Evolutionary conservation across 1,139 yeast species (phyloP), one percentile per base, ranked within the genome.

Genomic region (Meyerozyma carpophila): DNA sequence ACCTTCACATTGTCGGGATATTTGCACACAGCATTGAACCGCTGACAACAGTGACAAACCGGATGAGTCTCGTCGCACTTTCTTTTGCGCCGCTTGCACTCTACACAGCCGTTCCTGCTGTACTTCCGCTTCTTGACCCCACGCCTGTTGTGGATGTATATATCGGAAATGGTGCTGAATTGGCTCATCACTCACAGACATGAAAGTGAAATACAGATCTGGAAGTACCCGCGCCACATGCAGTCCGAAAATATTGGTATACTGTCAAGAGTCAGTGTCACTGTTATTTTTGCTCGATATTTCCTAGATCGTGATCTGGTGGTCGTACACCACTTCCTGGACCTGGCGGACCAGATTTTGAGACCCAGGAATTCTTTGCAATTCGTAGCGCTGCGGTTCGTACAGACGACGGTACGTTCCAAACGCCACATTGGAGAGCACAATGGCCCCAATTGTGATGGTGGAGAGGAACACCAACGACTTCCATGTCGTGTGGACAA

Each of bases 401-500:
- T 31, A 31, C 34, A 31, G 34, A 4, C 34, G 16, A 20, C 62
- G 42, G 41, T 62, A 73, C 34, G 62, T 62, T 37, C 66, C 67
- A 54, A 77, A 73, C 1, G 72, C 70, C 41, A 72, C 61, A 50
- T 75, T 75, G 14, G 71, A 65, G 13, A 63, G 54, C 6, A 68
- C 55, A 36, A 74, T 56, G 2, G 75, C 63, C 1, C 80, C 80
- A 10, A 76, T 64, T 16, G 74, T 61, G 37, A 74, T 55, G 5
- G 68, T 46, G 3, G 67, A 46, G 21, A 79, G 52, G 44, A 83
- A 76, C 3, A 78, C 53, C 58, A 87, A 70, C 3, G 93, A 73
- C 59, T 86, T 88, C 82, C 89, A 82, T 34, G 86, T 79, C 36
- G 89, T 80, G 1, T 90, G 90, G 46, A 75, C 77, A 36, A 88